Evolutionary conservation across 2,329 filamentous ascomycete species (phyloP).

Genomic region (Xylaria hypoxylon): DNA sequence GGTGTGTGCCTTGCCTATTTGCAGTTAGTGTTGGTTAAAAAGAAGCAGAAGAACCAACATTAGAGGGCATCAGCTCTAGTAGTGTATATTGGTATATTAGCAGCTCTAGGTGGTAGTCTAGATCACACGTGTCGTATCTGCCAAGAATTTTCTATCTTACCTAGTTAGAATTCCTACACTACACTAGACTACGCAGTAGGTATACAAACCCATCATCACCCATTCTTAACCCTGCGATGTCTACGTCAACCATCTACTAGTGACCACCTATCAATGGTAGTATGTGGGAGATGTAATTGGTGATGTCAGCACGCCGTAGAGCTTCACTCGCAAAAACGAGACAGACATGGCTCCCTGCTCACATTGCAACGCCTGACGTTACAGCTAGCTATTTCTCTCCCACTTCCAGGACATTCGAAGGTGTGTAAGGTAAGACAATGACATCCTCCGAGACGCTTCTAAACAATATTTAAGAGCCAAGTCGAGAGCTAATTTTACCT

Average conservation of each 20-base stretch:
- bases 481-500: constrained; percentile 10
- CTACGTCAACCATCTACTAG: constrained; percentile 5
- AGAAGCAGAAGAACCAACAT: constrained; percentile 6
- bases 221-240: constrained; percentile 4
- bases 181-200: no score
- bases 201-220: constrained; percentile 6
- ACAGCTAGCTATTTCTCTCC: background rate
- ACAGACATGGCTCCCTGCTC: constrained; percentile 29
- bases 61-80: constrained; percentile 15
- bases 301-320: constrained; percentile 31
- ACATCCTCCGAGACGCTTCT: background rate
- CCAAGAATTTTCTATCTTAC: constrained; percentile 22
- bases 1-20: constrained; percentile 7
- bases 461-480: constrained; percentile 1
- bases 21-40: constrained; percentile 14
- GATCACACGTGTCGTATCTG: constrained; percentile 22
- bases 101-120: background rate
- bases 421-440: constrained; percentile 12
- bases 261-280: background rate
- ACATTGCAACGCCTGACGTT: background rate
- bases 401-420: background rate
- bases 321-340: constrained; percentile 18
- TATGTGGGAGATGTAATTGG: constrained; percentile 14
- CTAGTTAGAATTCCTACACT: constrained; percentile 21
- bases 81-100: constrained; percentile 10